These are phyloP conservation scores for Saccharomycopsis javanensis DNA, from an alignment of 805 yeast genomes.

Conservation along the genomic window DNA sequence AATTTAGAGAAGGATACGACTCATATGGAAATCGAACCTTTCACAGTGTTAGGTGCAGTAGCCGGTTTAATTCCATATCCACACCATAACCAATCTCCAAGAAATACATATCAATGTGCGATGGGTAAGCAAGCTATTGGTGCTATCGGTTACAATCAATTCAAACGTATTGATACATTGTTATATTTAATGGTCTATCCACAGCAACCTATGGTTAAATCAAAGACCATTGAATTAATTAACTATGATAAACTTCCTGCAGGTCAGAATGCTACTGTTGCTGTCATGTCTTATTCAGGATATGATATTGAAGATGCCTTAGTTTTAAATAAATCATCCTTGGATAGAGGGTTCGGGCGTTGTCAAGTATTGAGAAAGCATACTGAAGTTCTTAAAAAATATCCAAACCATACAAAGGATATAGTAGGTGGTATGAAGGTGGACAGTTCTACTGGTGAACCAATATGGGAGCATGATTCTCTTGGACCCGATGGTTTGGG, in stretches of 20 bases:
- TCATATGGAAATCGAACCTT: slow-evolving; percentile 92
- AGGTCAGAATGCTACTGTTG: slow-evolving; percentile 97
- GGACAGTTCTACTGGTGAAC: slow-evolving; percentile 59
- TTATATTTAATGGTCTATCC: slow-evolving; percentile 96
- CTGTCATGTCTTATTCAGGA: slow-evolving; percentile 98
- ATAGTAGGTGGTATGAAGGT: slow-evolving; percentile 86
- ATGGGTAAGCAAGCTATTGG: slow-evolving; percentile 99
- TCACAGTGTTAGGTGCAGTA: slow-evolving; percentile 85
- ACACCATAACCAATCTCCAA: slow-evolving; percentile 85
- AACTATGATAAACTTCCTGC: slow-evolving; percentile 96
- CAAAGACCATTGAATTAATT: slow-evolving; percentile 90
- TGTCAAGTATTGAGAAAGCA: slow-evolving; percentile 93
- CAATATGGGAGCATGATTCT: slow-evolving; percentile 77
- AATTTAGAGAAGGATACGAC: slow-evolving; percentile 49
- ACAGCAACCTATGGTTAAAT: slow-evolving; percentile 98
- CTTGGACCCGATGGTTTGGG: slow-evolving; percentile 94
- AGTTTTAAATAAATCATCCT: slow-evolving; percentile 83
- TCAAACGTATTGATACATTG: slow-evolving; percentile 88
- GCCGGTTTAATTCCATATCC: slow-evolving; percentile 91
- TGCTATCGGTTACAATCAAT: slow-evolving; percentile 95
- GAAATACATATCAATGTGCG: slow-evolving; percentile 90
- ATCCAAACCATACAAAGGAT: slow-evolving; percentile 90
- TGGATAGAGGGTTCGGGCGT: slow-evolving; percentile 95
- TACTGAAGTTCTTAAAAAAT: slow-evolving; percentile 80
- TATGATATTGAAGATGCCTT: slow-evolving; percentile 99